Percentiles rank a stretch among this genome's conserved stretches.
Evolutionary conservation across 2,329 filamentous ascomycete genomes (phyloP).

Genomic region (Chaetomium sp.): DNA sequence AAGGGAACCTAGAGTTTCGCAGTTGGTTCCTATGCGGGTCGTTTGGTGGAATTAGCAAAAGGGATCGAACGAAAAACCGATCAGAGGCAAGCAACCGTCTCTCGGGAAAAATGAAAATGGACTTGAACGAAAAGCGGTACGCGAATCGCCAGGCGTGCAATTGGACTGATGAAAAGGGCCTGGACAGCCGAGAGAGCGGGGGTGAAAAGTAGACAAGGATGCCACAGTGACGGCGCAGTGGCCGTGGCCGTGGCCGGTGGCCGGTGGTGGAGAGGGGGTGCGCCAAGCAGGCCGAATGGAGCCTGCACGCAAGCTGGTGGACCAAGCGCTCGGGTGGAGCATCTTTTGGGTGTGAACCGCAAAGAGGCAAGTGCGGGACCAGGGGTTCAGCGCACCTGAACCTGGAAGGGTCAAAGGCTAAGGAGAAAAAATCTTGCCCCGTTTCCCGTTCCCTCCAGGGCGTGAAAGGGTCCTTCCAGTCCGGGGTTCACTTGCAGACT

Average conservation of each 20-base stretch:
- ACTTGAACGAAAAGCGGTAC: slow-evolving; percentile 23
- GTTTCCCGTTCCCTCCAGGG: not conserved
- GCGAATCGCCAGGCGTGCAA: slow-evolving; percentile 19
- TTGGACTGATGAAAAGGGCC: slow-evolving; percentile 19
- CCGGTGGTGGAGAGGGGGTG: slow-evolving; percentile 17
- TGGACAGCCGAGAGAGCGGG: slow-evolving; percentile 16
- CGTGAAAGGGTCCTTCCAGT: not conserved
- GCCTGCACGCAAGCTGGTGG: slow-evolving; percentile 24
- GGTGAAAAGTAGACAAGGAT: slow-evolving; percentile 1
- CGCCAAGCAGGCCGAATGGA: slow-evolving; percentile 11
- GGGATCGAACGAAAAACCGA: slow-evolving; percentile 18
- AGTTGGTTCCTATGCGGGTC: slow-evolving; percentile 1
- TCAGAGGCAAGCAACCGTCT: slow-evolving; percentile 23
- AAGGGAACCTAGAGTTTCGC: not conserved
- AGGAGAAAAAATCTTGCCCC: slow-evolving; percentile 18
- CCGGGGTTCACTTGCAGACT: not conserved
- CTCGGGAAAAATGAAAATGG: slow-evolving; percentile 29
- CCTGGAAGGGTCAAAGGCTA: slow-evolving; percentile 11
- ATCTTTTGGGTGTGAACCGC: slow-evolving; percentile 1
- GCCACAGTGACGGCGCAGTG: slow-evolving; percentile 11
- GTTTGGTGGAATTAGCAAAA: slow-evolving; percentile 20
- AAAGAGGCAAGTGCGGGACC: not conserved
- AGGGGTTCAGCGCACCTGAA: not conserved
- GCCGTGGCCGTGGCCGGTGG: not conserved
- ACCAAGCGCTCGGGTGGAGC: slow-evolving; percentile 26